A percentile compares a stretch with the other conserved stretches of the same genome.
phyloP scores from a whole-genome alignment of 2,329 filamentous ascomycete genomes.

The Colletotrichum sp. region DNA sequence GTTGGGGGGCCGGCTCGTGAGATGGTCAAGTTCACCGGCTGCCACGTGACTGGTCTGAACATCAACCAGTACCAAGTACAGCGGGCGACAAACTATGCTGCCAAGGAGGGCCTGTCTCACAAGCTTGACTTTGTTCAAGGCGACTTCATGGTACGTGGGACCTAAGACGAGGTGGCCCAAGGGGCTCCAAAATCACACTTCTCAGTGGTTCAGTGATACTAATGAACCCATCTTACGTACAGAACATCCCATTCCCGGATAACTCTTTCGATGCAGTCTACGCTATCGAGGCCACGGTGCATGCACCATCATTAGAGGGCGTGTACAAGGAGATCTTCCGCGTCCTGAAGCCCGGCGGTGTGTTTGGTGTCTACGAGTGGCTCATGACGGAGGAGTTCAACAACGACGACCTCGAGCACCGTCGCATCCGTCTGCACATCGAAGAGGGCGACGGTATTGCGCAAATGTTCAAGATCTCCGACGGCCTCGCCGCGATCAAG shows the following conservation, averaged over 20 bases:
- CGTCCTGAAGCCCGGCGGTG: constrained; percentile 88
- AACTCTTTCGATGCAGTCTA: constrained; percentile 92
- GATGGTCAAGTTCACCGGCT: constrained; percentile 90
- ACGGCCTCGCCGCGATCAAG: constrained; percentile 81
- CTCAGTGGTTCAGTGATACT: not conserved
- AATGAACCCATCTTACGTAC: not conserved
- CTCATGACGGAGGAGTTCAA: constrained; percentile 96
- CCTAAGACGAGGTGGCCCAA: not conserved
- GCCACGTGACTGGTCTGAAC: constrained; percentile 87
- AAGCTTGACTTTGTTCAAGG: constrained; percentile 87
- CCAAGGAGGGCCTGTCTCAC: constrained; percentile 76
- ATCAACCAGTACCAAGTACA: constrained; percentile 98
- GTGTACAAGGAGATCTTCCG: constrained; percentile 92
- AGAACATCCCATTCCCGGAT: constrained; percentile 91
- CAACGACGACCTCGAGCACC: constrained; percentile 81
- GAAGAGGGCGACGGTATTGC: constrained; percentile 93
- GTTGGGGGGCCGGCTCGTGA: constrained; percentile 93
- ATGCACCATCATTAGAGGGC: constrained; percentile 84
- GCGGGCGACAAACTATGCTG: constrained; percentile 82
- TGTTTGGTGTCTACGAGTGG: constrained; percentile 97
- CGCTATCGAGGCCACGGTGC: constrained; percentile 92
- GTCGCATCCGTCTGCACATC: constrained; percentile 86
- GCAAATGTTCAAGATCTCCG: constrained; percentile 87
- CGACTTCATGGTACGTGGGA: constrained; percentile 77
- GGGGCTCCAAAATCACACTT: not conserved